Percentiles rank a stretch among this genome's conserved stretches.
Evolutionary conservation across 1,284 basidiomycete genomes (phyloP).

Genomic region (Austroboletus rostrupii): DNA sequence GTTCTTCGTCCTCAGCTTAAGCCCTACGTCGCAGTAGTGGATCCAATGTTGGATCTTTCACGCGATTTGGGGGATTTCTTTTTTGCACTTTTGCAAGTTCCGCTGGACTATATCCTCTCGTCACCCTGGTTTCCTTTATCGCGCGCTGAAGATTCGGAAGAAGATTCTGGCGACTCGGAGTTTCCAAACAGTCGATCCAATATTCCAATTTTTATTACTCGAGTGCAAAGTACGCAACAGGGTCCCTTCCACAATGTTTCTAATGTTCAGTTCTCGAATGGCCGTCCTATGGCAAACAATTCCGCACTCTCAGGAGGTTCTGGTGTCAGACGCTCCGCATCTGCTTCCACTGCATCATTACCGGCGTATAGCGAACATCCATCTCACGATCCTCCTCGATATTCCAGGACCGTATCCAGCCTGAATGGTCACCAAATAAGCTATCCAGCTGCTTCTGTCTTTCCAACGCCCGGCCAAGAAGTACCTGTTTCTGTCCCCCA

Average conservation of each 20-base stretch:
- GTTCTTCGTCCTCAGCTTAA: conserved; percentile 67
- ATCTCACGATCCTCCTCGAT: conserved; percentile 22
- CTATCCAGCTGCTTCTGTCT: conserved; percentile 36
- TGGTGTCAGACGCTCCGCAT: conserved; percentile 11
- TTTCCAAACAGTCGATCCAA: conserved; percentile 7
- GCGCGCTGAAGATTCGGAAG: conserved; percentile 12
- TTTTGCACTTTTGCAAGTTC: conserved; percentile 52
- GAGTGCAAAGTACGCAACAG: conserved; percentile 7
- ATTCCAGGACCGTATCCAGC: conserved; percentile 22
- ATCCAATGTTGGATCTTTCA: conserved; percentile 53
- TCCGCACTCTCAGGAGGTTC: conserved; percentile 1
- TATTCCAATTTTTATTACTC: conserved; percentile 13
- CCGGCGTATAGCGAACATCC: conserved; percentile 27
- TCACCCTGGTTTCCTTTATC: conserved; percentile 38
- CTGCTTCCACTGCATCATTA: conserved; percentile 21
- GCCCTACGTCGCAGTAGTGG: conserved; percentile 61
- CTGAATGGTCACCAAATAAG: conserved; percentile 33
- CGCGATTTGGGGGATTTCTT: conserved; percentile 62
- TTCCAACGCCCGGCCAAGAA: conserved; percentile 14
- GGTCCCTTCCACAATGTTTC: conserved; percentile 18
- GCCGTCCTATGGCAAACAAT: conserved; percentile 2
- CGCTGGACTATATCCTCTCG: conserved; percentile 42
- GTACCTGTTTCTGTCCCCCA: conserved; percentile 4
- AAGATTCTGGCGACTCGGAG: conserved; percentile 11
- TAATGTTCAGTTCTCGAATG: conserved; percentile 11